Conservation (phyloP, 306 rosid species). For the Pyrus betulifolia region DNA sequence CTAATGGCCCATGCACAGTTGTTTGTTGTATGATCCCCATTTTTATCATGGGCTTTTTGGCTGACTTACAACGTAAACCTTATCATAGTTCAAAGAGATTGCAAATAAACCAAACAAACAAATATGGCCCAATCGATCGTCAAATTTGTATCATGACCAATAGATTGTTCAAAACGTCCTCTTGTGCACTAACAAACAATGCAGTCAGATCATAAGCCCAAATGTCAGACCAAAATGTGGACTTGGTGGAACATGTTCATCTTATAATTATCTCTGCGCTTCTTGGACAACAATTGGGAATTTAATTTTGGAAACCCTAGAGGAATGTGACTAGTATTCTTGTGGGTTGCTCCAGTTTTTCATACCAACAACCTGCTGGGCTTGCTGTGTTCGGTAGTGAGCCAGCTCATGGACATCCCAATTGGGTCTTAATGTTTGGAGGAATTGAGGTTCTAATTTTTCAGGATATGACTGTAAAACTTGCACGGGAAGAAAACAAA, state of each 20-base stretch:
- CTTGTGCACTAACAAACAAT: background rate
- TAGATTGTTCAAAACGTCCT: background rate
- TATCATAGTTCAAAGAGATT: background rate
- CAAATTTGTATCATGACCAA: background rate
- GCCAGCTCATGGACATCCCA: no score
- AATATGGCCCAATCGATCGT: background rate
- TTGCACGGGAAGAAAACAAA: background rate
- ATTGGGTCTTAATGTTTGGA: background rate
- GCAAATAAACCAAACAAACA: background rate
- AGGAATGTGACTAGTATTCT: background rate
- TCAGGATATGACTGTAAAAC: background rate
- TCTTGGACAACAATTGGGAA: background rate
- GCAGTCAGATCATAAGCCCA: background rate
- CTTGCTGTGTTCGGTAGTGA: background rate
- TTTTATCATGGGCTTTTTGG: no score
- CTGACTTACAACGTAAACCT: no score
- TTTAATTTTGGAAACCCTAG: background rate
- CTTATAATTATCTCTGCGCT: background rate
- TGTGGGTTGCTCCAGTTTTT: background rate
- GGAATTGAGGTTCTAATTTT: background rate
- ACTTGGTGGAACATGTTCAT: background rate
- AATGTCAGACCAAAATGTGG: background rate
- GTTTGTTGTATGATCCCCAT: no score
- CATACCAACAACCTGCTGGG: no score
- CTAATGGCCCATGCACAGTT: no score